Evolutionary conservation across 805 yeast species (phyloP).

Genomic region (Candida ovalis): DNA sequence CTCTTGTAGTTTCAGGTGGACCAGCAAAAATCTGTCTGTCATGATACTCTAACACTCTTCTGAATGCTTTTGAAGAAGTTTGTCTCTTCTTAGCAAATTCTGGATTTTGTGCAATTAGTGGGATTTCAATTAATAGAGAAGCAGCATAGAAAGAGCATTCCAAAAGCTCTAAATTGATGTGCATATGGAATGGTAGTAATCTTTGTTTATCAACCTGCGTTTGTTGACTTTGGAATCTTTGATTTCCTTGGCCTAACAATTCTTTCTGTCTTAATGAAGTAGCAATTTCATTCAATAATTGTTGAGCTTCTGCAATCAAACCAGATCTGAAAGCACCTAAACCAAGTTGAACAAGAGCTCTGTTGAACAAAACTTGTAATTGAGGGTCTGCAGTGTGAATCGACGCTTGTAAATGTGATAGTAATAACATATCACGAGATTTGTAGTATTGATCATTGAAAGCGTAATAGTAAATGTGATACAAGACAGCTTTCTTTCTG

Average conservation of each 20-base stretch:
- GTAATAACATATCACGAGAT: constrained; percentile 85
- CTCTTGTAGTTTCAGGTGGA: constrained; percentile 96
- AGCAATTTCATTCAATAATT: constrained; percentile 81
- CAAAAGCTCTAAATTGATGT: constrained; percentile 89
- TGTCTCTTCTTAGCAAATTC: constrained; percentile 57
- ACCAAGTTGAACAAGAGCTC: constrained; percentile 94
- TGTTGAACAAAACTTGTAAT: constrained; percentile 88
- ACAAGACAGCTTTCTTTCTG: constrained; percentile 79
- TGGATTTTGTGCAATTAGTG: constrained; percentile 74
- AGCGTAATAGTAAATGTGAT: constrained; percentile 87
- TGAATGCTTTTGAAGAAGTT: constrained; percentile 70
- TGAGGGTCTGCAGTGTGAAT: constrained; percentile 82
- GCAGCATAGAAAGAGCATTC: constrained; percentile 92
- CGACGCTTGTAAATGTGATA: constrained; percentile 79
- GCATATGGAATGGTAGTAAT: constrained; percentile 96
- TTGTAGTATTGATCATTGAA: constrained; percentile 76
- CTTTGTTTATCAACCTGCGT: constrained; percentile 64
- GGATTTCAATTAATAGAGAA: constrained; percentile 86
- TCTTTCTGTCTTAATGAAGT: constrained; percentile 85
- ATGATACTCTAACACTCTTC: constrained; percentile 85
- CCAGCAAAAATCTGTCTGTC: constrained; percentile 95
- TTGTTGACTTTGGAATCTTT: constrained; percentile 54
- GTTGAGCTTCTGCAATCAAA: constrained; percentile 79
- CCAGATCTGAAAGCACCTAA: constrained; percentile 93
- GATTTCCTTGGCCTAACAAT: constrained; percentile 84